Conservation (phyloP, 306 rosid species). For the Albizia julibrissin region DNA sequence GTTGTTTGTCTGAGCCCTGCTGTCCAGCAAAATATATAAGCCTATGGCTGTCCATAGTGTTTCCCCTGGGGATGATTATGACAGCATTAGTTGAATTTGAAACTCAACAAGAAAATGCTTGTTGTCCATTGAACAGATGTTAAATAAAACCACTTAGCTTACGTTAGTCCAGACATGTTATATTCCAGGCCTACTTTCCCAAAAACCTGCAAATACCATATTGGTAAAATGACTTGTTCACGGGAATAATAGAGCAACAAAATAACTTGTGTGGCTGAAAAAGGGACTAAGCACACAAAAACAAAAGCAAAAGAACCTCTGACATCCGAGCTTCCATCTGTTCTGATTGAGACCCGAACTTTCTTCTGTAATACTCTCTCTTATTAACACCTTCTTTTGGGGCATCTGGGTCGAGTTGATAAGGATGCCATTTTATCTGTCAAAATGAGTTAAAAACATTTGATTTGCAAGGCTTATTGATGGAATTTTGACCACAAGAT, state of each 20-base stretch:
- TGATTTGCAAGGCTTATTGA: constrained; percentile 5
- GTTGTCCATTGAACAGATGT: constrained; percentile 25
- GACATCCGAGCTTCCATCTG: constrained; percentile 74
- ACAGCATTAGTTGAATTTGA: constrained; percentile 23
- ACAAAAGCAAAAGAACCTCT: constrained; percentile 51
- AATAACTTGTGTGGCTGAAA: constrained; percentile 4
- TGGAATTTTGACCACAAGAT: neutral
- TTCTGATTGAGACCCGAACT: constrained; percentile 64
- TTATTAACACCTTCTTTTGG: constrained; percentile 82
- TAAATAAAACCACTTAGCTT: constrained; percentile 45
- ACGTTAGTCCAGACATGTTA: constrained; percentile 77
- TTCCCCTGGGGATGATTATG: constrained; percentile 72
- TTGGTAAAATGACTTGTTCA: neutral
- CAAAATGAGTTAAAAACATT: constrained; percentile 8
- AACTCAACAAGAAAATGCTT: neutral
- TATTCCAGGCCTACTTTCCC: constrained; percentile 55
- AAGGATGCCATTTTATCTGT: constrained; percentile 90
- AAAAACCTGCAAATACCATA: constrained; percentile 63
- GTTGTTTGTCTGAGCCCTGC: constrained; percentile 77
- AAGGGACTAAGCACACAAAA: neutral
- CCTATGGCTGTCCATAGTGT: constrained; percentile 89
- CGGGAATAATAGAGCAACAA: constrained; percentile 13
- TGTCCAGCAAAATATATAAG: constrained; percentile 74
- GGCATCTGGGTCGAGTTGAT: constrained; percentile 73
- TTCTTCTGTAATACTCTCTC: constrained; percentile 57